Evolutionary conservation across 2,329 filamentous ascomycete species (phyloP), one percentile per base, ranked within the genome.

Genomic region (Conoideocrella luteorostrata): DNA sequence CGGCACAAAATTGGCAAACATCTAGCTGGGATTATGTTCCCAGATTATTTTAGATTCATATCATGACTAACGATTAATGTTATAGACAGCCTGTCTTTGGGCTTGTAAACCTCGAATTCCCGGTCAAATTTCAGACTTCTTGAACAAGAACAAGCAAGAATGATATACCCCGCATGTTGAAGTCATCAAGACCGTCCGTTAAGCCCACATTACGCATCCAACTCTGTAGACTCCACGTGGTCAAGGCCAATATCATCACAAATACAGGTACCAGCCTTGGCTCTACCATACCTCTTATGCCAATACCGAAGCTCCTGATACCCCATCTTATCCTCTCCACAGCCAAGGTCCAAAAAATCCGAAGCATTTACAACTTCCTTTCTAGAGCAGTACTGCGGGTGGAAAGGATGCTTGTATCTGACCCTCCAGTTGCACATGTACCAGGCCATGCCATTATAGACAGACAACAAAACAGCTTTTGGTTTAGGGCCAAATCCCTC

Each of bases 381-480:
- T n/a, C 39, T 10, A 3, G 13, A 7, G 30, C 39, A 41, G 21
- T 41, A 34, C 30, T 34, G 30, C 28, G 18, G 22, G 4, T 10
- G n/a, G 6, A 7, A 33, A 4, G 30, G 30, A 2, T 4, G 5
- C 3, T 9, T 7, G 22, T 11, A 26, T 3, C 34, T 28, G n/a
- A 17, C 22, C 20, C n/a, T 7, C 20, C 20, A 46, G 39, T 34
- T 29, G 32, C 46, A 48, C 39, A 46, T 12, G 32, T 46, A 48
- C 43, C 39, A 48, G 18, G 20, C 28, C 4, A n/a, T 12, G 17
- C 38, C 11, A 17, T 40, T 37, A 5, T 46, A 22, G 15, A 48
- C 37, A 10, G 46, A 34, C 24, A 46, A 6, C 13, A 46, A 24
- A 17, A 43, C 18, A 15, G 43, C 21, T 21, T 20, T 21, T 24